A percentile compares a stretch with the other conserved stretches of the same genome.
Conservation (phyloP, 129 eudicot genomes). For the Arctium minus region DNA sequence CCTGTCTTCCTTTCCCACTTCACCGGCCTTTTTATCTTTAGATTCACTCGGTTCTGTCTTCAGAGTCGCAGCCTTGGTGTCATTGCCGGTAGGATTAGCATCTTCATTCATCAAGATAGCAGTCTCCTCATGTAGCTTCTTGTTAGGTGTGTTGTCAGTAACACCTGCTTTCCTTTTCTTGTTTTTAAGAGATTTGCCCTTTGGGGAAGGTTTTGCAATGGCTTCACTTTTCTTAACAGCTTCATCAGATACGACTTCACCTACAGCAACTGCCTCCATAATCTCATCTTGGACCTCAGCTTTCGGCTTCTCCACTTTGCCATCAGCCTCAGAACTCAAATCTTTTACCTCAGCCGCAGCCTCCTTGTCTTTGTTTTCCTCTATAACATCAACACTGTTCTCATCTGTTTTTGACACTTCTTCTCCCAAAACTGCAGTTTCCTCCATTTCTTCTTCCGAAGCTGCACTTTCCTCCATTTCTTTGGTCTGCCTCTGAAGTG, state of each 20-base stretch:
- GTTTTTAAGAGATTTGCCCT: constrained; percentile 8
- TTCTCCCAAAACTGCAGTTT: constrained; percentile 24
- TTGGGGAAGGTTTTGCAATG: constrained; percentile 9
- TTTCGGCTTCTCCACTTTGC: not conserved
- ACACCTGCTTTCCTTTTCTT: constrained; percentile 25
- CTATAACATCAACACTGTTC: constrained; percentile 6
- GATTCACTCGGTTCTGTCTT: constrained; percentile 7
- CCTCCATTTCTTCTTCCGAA: constrained; percentile 32
- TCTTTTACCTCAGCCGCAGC: not conserved
- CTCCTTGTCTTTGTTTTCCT: not conserved
- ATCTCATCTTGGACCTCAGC: not conserved
- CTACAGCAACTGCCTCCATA: not conserved
- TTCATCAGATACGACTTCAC: not conserved
- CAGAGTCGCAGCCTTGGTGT: not conserved
- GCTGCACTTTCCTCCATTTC: constrained; percentile 23
- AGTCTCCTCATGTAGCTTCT: constrained; percentile 14
- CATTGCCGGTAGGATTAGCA: not conserved
- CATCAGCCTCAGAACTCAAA: not conserved
- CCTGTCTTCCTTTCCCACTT: constrained; percentile 6
- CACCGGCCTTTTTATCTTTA: constrained; percentile 3
- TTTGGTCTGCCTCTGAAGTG: constrained; percentile 44
- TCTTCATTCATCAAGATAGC: not conserved
- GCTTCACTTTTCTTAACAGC: constrained; percentile 1
- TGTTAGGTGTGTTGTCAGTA: not conserved
- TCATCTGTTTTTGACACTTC: constrained; percentile 26